Evolutionary conservation across 768 basidiomycete species (phyloP).

Genomic region (Nevesoporus exiguus): DNA sequence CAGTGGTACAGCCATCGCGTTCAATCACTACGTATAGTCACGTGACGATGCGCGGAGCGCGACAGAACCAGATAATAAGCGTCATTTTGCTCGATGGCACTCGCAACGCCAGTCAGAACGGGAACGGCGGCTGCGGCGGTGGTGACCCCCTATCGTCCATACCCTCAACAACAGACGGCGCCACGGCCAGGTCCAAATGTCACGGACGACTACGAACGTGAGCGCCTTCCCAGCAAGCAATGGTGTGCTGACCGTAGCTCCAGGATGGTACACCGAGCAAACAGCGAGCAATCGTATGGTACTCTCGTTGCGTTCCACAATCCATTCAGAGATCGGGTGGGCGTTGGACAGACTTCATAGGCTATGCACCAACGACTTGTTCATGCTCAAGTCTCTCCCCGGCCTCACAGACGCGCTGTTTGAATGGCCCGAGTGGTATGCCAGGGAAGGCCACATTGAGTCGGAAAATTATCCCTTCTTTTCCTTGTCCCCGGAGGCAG

Average conservation of each 20-base stretch:
- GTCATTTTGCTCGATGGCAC: conserved; percentile 23
- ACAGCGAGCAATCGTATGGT: conserved; percentile 82
- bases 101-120: conserved; percentile 30
- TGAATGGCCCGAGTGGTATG: conserved; percentile 87
- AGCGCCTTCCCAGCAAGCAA: conserved; percentile 18
- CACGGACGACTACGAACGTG: conserved; percentile 78
- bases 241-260: conserved; percentile 7
- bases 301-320: conserved; percentile 82
- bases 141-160: conserved; percentile 23
- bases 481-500: conserved; percentile 47
- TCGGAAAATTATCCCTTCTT: conserved; percentile 50
- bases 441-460: conserved; percentile 53
- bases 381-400: conserved; percentile 66
- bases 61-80: conserved; percentile 8
- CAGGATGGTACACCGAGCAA: conserved; percentile 86
- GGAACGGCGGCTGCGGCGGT: conserved; percentile 15
- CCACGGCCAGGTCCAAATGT: conserved; percentile 39
- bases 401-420: conserved; percentile 82
- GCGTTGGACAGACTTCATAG: conserved; percentile 84
- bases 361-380: conserved; percentile 74
- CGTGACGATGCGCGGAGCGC: conserved; percentile 21
- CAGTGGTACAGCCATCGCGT: background rate
- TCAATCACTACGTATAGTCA: background rate
- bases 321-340: conserved; percentile 82
- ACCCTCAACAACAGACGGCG: conserved; percentile 20